phyloP scores from a whole-genome alignment of 225 moss, liverwort and hornwort genomes.

The Anthoceros angustus region DNA sequence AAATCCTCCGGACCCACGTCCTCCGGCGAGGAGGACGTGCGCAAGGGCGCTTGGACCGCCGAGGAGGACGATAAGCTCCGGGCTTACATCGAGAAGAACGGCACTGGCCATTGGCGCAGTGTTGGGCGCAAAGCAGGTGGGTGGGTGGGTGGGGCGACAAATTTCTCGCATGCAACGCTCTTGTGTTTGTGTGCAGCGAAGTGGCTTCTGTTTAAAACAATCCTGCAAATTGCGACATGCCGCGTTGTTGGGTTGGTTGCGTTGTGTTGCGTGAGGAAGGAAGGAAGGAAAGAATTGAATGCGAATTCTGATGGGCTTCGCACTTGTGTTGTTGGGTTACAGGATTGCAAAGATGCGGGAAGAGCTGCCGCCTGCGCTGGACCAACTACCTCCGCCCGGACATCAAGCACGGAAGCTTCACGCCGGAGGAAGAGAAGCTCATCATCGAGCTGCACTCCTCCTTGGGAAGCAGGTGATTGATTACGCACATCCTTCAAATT shows the following conservation, averaged over 20 bases:
- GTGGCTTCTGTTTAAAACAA: not conserved
- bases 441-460: not conserved
- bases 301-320: no score
- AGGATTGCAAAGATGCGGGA: conserved; percentile 1
- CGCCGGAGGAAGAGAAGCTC: not conserved
- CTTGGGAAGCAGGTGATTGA: not conserved
- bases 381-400: conserved; percentile 2
- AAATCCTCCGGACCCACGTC: conserved; percentile 28
- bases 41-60: conserved; percentile 93
- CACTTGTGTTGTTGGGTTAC: not conserved
- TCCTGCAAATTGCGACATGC: no score
- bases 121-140: conserved; percentile 98
- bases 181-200: not conserved
- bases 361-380: conserved; percentile 5
- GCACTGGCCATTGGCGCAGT: conserved; percentile 92
- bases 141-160: conserved; percentile 7
- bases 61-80: conserved; percentile 93
- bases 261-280: no score
- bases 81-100: conserved; percentile 75
- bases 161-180: not conserved
- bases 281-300: no score
- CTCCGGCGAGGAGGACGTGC: conserved; percentile 36
- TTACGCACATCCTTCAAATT: no score
- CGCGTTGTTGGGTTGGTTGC: no score
- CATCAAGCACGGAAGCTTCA: conserved; percentile 5